Evolutionary conservation across 2,329 filamentous ascomycete species (phyloP), one percentile per base, ranked within the genome.

Genomic region (Aspergillus phoenicis): DNA sequence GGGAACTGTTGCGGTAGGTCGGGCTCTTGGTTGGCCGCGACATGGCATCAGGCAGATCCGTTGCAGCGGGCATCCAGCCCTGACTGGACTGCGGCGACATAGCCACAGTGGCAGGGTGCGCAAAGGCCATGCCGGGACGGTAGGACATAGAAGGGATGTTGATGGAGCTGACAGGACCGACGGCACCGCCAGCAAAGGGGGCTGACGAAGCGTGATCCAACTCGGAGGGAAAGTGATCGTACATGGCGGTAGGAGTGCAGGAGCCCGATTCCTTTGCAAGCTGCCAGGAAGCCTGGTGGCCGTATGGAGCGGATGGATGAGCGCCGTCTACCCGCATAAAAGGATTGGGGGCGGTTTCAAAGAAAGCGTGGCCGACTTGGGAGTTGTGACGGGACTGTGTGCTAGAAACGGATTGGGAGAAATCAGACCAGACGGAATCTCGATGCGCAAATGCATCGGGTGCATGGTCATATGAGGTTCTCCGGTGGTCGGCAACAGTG

Each of bases 191-290:
- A 63, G 80, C 69, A 72, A 81, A 77, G 57, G 77, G 73, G 47
- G 77, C 74, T 52, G 75, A 70, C n/a, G 78, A 65, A 60, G 73
- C 74, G 66, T 80, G 73, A 57, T 84, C 82, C 70, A 82, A 82
- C 52, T 85, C 82, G 41, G 80, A 75, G 36, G 81, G 77, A 69
- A 84, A 86, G 49, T 87, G 84, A 69, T 91, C 89, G 70, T 91
- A 90, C 57, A 87, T 82, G 63, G 87, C 87, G 63, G 92, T 86
- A 15, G 90, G 89, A 6, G 91, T 94, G 75, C 87, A 89, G 64
- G 91, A 86, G 56, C 87, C 89, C 26, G 90, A 90, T 68, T 81
- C 82, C 54, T 83, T 84, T 68, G 87, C 84, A 73, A 88, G 83
- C 53, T 87, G 81, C 90, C 90, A 93, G 63, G 81, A 73, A 55